Base-by-base conservation (phyloP, 2,329 filamentous ascomycete genomes). In the Trichoderma polysporum region DNA sequence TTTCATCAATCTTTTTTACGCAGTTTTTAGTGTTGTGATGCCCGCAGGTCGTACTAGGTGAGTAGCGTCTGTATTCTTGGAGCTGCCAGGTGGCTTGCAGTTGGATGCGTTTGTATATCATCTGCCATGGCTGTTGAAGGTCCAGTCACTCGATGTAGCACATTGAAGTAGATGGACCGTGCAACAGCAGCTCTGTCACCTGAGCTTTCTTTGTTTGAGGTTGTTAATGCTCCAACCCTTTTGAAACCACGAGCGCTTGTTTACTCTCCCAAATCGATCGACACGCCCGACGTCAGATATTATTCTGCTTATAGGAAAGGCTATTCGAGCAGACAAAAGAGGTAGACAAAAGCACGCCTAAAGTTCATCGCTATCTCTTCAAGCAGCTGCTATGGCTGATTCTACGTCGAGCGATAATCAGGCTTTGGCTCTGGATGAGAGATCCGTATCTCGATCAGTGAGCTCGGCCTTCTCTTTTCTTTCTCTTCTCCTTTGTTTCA, bases 21-120 rank as follows among this genome's bases (percentile, higher is more conserved):
- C n/a, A 29, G 10, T 17, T 5, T 52, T 12, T n/a, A 25, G n/a
- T n/a, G 4, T 25, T 19, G 22, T 37, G 39, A 35, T 63, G 10
- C 9, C 19, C 19, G 15, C n/a, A n/a, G 15, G 13, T 52, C n/a
- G n/a, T 10, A 70, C 68, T 67, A 67, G 47, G 68, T 68, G 29
- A 68, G 68, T 50, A 67, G 65, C 39, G 68, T 52, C 56, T 65
- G 71, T 33, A 52, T 39, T 1, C 41, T n/a, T 73, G 7, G 66
- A 54, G 37, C 69, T 75, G 54, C 73, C 68, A 25, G 70, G 74
- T 47, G 73, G 70, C 17, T 68, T 7, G n/a, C 49, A 65, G 19
- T 68, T 68, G 13, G 33, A 63, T 25, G 70, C 65, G 1, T 15
- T 54, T 6, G 3, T 74, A 3, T 63, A 64, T 4, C 63, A 71